Evolutionary conservation across 495 filamentous ascomycete species (phyloP), one percentile per base, ranked within the genome.

Genomic region (Chaetomium cochliodes): DNA sequence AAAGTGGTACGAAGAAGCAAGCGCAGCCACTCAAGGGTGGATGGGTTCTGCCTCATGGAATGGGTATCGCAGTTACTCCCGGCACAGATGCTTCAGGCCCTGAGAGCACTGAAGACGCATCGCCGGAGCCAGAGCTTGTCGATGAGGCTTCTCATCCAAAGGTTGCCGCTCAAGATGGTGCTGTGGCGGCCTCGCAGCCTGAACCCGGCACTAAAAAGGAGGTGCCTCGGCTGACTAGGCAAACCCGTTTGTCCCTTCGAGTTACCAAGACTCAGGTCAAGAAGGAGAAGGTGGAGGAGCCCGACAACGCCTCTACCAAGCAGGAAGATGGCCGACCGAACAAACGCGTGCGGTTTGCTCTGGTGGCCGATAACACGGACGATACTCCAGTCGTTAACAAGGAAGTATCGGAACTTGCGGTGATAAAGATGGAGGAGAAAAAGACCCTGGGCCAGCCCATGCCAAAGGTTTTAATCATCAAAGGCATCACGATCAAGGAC

Each of bases 11-110:
- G 22, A 67, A 67, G 60, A 58, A 44, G 42, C 55, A 49, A n/a
- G 28, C 60, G 5, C 65, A 66, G 13, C 63, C 72, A 0, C 56
- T 78, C 20, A 73, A 70, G 42, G 72, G 72, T 28, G 73, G 63
- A 22, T 78, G 72, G 73, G 65, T 68, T 16, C 65, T 82, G 15
- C 77, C 76, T 2, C 80, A 81, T 68, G 74, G 74, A 16, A 72
- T 82, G 71, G 79, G 79, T 1, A 23, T 60, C 60, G 58, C 42
- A 3, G 23, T 65, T 23, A 23, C 9, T 8, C n/a, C n/a, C n/a
- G 23, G 33, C 3, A 1, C 63, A 22, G 58, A 44, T 30, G 25
- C 46, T n/a, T 8, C 33, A 12, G n/a, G 30, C 16, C 9, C 44
- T 9, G 44, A 20, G 12, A 41, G n/a, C 7, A 12, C 4, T 16